Base-by-base conservation (phyloP, 768 basidiomycete genomes). In the Tulasnella sp. region DNA sequence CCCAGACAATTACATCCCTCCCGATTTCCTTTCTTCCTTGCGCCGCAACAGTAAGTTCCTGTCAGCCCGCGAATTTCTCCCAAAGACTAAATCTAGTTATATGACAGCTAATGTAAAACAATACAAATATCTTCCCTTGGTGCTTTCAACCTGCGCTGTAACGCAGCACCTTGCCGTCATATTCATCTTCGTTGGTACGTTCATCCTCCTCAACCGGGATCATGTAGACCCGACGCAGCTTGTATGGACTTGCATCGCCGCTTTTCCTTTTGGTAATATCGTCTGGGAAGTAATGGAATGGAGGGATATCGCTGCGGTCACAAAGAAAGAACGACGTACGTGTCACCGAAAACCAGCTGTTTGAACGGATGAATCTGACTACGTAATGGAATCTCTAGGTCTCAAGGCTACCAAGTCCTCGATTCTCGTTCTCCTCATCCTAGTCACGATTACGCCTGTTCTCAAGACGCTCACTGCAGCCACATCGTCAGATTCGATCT, bases 401-500 rank as follows among this genome's bases (percentile, higher is more conserved):
- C 26, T 73, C 40, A 75, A 70, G 82, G 86, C 89, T 0, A 82
- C 92, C 79, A 95, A 93, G 82, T 93, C 94, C 4, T 92, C 92
- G 9, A 87, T 98, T 67, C 87, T 98, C 78, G 92, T 96, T 80
- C 93, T 97, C 82, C 88, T 98, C 32, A 89, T 93, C 9, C 88
- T 99, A 79, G 90, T 98, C 86, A 91, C 95, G 20, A 87, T 98
- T 76, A 92, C 96, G 3, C 98, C 98, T 18, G 93, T 98, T 13
- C 86, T 99, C 77, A 90, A 92, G 82, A 98, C 97, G 6, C 85
- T 99, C 82, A 97, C 95, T 39, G 93, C 94, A 51, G 94, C 96
- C 35, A 98, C 96, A 5, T 98, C 97, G 51, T 93, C 93, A 16
- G 98, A 99, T 83, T 95, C 95, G 39, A 96, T 99, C 80, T 98